Conservation (phyloP, 306 rosid genomes). For the Pueraria montana region DNA sequence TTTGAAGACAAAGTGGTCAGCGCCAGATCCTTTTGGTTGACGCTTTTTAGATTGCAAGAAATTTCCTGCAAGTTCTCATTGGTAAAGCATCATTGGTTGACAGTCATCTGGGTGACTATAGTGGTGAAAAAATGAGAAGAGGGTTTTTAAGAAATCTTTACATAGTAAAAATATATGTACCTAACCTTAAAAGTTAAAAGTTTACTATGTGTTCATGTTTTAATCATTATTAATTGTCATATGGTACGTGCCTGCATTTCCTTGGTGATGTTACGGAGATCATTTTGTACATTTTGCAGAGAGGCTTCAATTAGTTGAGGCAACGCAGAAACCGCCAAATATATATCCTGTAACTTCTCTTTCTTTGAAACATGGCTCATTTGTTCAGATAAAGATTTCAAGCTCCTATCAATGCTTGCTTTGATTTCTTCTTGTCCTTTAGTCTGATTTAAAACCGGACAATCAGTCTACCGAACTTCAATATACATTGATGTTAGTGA, state of each 20-base stretch:
- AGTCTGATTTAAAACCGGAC: slow-evolving; percentile 63
- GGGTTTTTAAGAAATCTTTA: slow-evolving; percentile 38
- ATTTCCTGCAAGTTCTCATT: slow-evolving; percentile 62
- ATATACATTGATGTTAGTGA: slow-evolving; percentile 42
- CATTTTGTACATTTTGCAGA: slow-evolving; percentile 61
- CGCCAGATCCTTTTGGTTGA: slow-evolving; percentile 54
- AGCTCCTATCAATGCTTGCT: slow-evolving; percentile 72
- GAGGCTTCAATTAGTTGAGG: slow-evolving; percentile 74
- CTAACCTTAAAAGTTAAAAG: neutral
- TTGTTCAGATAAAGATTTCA: slow-evolving; percentile 74
- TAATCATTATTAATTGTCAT: slow-evolving; percentile 34
- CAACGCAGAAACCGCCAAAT: slow-evolving; percentile 69
- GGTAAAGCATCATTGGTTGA: slow-evolving; percentile 47
- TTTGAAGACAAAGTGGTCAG: slow-evolving; percentile 56
- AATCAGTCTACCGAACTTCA: slow-evolving; percentile 45
- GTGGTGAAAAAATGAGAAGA: slow-evolving; percentile 25
- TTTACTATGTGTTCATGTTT: slow-evolving; percentile 37
- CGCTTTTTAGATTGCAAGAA: slow-evolving; percentile 54
- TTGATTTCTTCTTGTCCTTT: slow-evolving; percentile 84
- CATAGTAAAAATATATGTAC: neutral
- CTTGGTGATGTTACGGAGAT: slow-evolving; percentile 60
- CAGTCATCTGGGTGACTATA: slow-evolving; percentile 18
- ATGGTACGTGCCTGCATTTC: slow-evolving; percentile 76
- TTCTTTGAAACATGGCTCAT: slow-evolving; percentile 56
- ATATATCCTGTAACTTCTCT: slow-evolving; percentile 76